Evolutionary conservation across 305 asterid species (phyloP).

Genomic region (Solanum chacoense): DNA sequence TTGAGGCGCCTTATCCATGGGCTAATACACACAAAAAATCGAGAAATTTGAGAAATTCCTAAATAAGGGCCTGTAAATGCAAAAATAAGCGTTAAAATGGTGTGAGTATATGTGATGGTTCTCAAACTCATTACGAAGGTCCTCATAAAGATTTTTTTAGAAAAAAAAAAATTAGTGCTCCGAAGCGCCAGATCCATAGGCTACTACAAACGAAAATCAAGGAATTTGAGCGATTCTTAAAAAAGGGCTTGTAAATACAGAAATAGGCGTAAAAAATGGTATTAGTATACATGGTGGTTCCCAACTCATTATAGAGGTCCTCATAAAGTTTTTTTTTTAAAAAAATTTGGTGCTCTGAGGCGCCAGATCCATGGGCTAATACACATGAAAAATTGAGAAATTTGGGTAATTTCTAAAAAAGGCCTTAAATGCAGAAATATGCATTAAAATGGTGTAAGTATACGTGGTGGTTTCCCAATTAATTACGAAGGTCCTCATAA

Average conservation of each 20-base stretch:
- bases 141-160: too few species aligned
- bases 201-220: too few species aligned
- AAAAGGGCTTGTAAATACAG: too few species aligned
- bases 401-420: not conserved
- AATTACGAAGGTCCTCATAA: not conserved
- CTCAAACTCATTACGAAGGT: not conserved
- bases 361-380: not conserved
- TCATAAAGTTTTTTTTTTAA: not conserved
- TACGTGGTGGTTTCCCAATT: not conserved
- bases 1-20: not conserved
- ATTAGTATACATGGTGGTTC: not conserved
- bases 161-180: not conserved
- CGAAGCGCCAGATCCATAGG: not conserved
- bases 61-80: too few species aligned
- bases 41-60: too few species aligned
- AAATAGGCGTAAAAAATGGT: too few species aligned
- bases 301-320: not conserved
- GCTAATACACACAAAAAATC: not conserved
- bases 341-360: accelerated
- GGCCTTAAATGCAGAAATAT: too few species aligned
- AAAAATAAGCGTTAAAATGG: too few species aligned
- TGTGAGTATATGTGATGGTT: too few species aligned
- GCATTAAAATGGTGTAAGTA: not conserved
- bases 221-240: too few species aligned
- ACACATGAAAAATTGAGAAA: too few species aligned